Conservation (phyloP, 2,329 filamentous ascomycete genomes). For the Colletotrichum magnum region DNA sequence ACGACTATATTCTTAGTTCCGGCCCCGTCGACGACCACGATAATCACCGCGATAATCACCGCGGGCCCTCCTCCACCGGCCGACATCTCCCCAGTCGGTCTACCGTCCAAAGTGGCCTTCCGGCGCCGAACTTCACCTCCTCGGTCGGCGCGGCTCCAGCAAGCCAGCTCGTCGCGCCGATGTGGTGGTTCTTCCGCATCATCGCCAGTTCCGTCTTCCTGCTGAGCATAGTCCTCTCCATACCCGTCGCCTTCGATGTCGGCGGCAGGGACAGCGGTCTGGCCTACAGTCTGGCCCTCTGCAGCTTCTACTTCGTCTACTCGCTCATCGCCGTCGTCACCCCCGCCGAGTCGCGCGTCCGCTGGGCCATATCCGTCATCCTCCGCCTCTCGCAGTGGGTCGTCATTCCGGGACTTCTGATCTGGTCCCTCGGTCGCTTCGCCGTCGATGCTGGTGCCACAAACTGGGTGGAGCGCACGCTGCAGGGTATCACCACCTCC, state of each 20-base stretch:
- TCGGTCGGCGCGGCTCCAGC: slow-evolving; percentile 43
- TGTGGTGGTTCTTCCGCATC: slow-evolving; percentile 87
- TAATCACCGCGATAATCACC: slow-evolving; percentile 13
- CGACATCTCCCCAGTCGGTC: slow-evolving; percentile 7
- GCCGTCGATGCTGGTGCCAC: slow-evolving; percentile 86
- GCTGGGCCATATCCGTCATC: slow-evolving; percentile 77
- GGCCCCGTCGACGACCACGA: slow-evolving; percentile 11
- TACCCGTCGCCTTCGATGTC: slow-evolving; percentile 97
- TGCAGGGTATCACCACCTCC: slow-evolving; percentile 75
- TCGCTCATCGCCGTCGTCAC: slow-evolving; percentile 85
- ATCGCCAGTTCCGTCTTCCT: slow-evolving; percentile 88
- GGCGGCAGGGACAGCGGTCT: slow-evolving; percentile 94
- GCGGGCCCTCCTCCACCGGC: slow-evolving; percentile 4
- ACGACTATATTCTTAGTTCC: neutral
- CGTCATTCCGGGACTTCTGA: slow-evolving; percentile 86
- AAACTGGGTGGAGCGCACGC: slow-evolving; percentile 87
- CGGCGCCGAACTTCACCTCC: slow-evolving; percentile 19
- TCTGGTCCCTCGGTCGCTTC: slow-evolving; percentile 96
- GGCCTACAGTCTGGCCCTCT: slow-evolving; percentile 91
- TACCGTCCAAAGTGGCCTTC: slow-evolving; percentile 33
- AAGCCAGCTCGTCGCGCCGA: slow-evolving; percentile 60
- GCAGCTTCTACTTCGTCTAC: slow-evolving; percentile 91
- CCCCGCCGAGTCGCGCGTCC: slow-evolving; percentile 81
- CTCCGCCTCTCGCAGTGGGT: slow-evolving; percentile 88
- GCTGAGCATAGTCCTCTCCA: slow-evolving; percentile 92